Percentiles rank a stretch among this genome's conserved stretches.
Evolutionary conservation across 164 flowering plant species (phyloP).

Genomic region (Paratinospora sagittata): DNA sequence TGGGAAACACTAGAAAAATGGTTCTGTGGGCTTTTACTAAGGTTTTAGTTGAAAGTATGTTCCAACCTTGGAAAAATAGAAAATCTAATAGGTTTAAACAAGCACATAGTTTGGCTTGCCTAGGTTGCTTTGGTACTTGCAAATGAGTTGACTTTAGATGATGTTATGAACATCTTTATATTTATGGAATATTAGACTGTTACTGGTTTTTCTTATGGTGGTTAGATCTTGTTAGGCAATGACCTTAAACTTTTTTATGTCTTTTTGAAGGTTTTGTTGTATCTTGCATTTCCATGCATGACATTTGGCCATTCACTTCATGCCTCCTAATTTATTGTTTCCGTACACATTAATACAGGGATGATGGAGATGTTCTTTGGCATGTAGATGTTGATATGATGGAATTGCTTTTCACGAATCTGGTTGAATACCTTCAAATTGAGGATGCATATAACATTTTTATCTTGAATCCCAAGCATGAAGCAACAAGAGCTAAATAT

Average conservation of each 20-base stretch:
- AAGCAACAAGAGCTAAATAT: conserved; percentile 45
- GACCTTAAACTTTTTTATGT: no score
- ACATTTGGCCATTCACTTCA: neutral
- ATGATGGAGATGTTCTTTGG: conserved; percentile 47
- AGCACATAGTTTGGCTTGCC: no score
- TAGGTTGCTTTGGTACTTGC: no score
- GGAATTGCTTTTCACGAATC: conserved; percentile 65
- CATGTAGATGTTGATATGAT: conserved; percentile 88
- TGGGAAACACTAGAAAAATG: no score
- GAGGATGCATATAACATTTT: conserved; percentile 81
- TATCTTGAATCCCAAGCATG: conserved; percentile 72
- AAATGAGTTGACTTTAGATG: no score
- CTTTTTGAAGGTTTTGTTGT: neutral
- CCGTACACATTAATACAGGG: conserved; percentile 34
- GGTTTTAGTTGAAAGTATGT: no score
- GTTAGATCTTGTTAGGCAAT: neutral
- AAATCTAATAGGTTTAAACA: no score
- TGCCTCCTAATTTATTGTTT: neutral
- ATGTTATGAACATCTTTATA: neutral
- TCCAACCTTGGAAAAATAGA: no score
- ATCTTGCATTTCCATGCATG: neutral
- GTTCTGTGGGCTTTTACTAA: no score
- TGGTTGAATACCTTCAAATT: conserved; percentile 76
- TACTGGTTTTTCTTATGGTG: neutral
- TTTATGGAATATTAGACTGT: neutral